Base-by-base conservation (phyloP, 2,329 filamentous ascomycete species). In the Curvularia sp. region DNA sequence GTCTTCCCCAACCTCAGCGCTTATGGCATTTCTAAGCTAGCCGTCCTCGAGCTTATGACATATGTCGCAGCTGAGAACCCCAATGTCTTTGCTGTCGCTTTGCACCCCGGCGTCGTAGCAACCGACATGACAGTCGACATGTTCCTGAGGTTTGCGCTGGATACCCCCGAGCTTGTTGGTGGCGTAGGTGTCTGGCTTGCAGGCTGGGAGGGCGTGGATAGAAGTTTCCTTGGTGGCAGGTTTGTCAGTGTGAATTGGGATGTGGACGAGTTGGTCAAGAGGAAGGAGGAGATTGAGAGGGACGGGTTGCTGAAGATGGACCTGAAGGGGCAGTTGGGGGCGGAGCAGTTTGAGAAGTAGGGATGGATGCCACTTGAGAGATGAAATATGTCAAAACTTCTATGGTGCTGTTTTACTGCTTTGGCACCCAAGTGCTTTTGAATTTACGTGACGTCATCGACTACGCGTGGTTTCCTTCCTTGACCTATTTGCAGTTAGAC, bases 81-180 rank as follows among this genome's bases (percentile, higher is more conserved):
- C 0, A 66, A 65, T 26, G 66, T 71, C 0, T n/a, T 62, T 9
- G 66, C 66, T 0, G 62, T 65, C 6, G 53, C 68, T 2, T 15
- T 69, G 35, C 65, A 70, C 49, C 68, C 63, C 1, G 67, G 67
- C 4, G 26, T 68, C 0, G 62, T 70, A 4, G 15, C 50, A 3
- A 66, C 62, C 0, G 62, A 60, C 0, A 67, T 67, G 62, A 54
- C 53, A 5, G 33, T 53, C 12, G 60, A 63, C 0, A 8, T 15
- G 1, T 67, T 63, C 49, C 63, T 41, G 58, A 42, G 39, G n/a
- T 65, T 65, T 35, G 58, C 60, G 1, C 24, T 65, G 8, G 71
- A 76, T 46, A 71, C 66, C 0, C 70, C 68, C 1, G 71, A 67
- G 54, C 55, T 76, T 1, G 64, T 71, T 10, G 74, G 70, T 30